Conservation (phyloP, 768 basidiomycete genomes). For the Mycena latifolia region DNA sequence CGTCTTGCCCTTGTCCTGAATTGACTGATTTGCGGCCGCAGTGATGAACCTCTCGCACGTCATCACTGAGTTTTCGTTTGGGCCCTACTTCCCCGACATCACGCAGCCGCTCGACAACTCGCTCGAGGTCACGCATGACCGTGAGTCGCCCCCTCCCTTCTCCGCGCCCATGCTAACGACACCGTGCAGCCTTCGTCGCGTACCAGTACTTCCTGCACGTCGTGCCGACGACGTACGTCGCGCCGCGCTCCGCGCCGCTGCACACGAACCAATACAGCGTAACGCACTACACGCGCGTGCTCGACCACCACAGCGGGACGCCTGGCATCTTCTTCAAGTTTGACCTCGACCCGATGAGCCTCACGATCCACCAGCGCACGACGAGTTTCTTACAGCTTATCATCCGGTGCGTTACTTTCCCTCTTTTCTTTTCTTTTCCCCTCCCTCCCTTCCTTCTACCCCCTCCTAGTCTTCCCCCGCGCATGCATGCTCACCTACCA, state of each 20-base stretch:
- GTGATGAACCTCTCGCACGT: constrained; percentile 98
- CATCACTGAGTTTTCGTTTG: constrained; percentile 97
- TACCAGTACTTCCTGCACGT: constrained; percentile 97
- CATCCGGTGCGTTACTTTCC: constrained; percentile 61
- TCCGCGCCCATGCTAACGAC: constrained; percentile 4
- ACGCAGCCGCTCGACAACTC: constrained; percentile 94
- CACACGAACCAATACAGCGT: constrained; percentile 93
- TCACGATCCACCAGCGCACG: constrained; percentile 91
- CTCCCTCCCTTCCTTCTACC: background rate
- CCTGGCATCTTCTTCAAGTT: constrained; percentile 99
- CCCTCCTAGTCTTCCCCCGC: background rate
- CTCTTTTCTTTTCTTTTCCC: no score
- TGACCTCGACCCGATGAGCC: constrained; percentile 90
- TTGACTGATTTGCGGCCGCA: constrained; percentile 44
- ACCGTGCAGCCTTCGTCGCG: constrained; percentile 78
- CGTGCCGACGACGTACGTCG: constrained; percentile 94
- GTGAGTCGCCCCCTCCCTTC: constrained; percentile 52
- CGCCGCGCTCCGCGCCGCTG: constrained; percentile 73
- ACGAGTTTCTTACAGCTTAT: constrained; percentile 84
- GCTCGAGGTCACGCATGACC: constrained; percentile 77
- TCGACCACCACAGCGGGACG: constrained; percentile 81
- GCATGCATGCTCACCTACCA: background rate
- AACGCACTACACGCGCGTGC: constrained; percentile 86
- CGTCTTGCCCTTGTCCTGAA: background rate
- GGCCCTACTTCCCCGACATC: constrained; percentile 95